Base-by-base conservation (phyloP, 2,329 filamentous ascomycete genomes). In the Colletotrichum tabaci region DNA sequence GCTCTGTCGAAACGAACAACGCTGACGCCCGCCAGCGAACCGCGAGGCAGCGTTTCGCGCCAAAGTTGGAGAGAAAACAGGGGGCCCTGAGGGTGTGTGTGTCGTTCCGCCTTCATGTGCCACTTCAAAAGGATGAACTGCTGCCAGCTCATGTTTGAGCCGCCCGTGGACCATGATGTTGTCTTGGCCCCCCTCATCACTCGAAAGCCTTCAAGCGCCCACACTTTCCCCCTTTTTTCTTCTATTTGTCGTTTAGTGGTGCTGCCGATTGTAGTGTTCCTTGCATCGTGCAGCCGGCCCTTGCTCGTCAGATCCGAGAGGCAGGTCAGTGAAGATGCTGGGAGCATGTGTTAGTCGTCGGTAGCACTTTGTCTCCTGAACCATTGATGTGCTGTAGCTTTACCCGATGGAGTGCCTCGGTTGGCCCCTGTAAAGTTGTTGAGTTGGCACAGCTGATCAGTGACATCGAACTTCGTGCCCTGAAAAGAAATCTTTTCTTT, bases 221-320 rank as follows among this genome's bases (percentile, higher is more conserved):
- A 26, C 26, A 26, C 26, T 26, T 26, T 26, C 4, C 4, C 4
- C 4, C 26, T 26, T 26, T 4, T 26, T 26, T 26, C 26, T 26
- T 26, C 26, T 26, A 3, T 42, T 16, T 13, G 23, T 35, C 16
- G 23, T 35, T 21, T 8, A 50, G 42, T n/a, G 42, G 15, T 23
- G 60, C 35, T 4, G 26, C 47, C 26, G 26, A 26, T 58, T 57
- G 60, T 52, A 49, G n/a, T n/a, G 46, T 58, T 23, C 66, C 66
- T 64, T 68, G 66, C 66, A 65, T 65, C 52, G 44, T 58, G 61
- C 66, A 68, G 50, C 47, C 26, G 16, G 23, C 13, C 30, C 23
- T 46, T 44, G 50, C 52, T 18, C 18, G 47, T 21, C 16, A 13
- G 52, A 49, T 38, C 16, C 38, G 26, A 40, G 60, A n/a, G 15